phyloP scores from a whole-genome alignment of 495 filamentous ascomycete genomes.

The Stereocaulon alpinum region DNA sequence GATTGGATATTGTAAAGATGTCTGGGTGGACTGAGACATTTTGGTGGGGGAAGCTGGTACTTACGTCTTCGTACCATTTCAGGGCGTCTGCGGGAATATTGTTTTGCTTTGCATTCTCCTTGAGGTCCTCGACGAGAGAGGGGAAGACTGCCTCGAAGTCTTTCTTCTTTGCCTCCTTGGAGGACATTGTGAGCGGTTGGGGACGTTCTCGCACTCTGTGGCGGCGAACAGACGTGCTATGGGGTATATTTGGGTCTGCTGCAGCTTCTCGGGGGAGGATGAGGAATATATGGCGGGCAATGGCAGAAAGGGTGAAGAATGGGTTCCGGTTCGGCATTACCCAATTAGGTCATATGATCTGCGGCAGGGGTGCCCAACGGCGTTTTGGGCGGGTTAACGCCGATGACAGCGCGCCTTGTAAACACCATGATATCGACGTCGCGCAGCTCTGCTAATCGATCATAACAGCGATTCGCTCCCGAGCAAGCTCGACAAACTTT shows the following conservation, averaged over 20 bases:
- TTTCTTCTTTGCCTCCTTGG: constrained; percentile 34
- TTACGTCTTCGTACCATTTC: constrained; percentile 80
- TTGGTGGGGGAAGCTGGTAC: constrained; percentile 14
- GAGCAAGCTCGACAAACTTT: background rate
- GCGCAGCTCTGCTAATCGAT: background rate
- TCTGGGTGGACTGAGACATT: background rate
- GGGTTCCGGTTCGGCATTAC: background rate
- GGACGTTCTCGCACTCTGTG: background rate
- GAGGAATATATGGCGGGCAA: background rate
- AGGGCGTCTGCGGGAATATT: constrained; percentile 70
- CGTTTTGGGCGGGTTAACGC: background rate
- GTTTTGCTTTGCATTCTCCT: constrained; percentile 64
- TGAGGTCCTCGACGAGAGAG: constrained; percentile 63
- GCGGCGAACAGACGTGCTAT: background rate
- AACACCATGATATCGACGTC: background rate
- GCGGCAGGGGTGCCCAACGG: background rate
- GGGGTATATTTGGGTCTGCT: background rate
- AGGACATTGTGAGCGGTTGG: constrained; percentile 30
- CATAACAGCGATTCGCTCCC: no score
- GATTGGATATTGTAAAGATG: constrained; percentile 7
- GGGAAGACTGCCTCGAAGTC: constrained; percentile 88
- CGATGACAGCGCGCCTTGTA: background rate
- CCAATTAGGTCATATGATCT: background rate
- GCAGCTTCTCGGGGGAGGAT: background rate
- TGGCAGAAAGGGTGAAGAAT: background rate